Evolutionary conservation across 2,329 filamentous ascomycete genomes (phyloP).

Genomic region (Fusarium transvaalense): DNA sequence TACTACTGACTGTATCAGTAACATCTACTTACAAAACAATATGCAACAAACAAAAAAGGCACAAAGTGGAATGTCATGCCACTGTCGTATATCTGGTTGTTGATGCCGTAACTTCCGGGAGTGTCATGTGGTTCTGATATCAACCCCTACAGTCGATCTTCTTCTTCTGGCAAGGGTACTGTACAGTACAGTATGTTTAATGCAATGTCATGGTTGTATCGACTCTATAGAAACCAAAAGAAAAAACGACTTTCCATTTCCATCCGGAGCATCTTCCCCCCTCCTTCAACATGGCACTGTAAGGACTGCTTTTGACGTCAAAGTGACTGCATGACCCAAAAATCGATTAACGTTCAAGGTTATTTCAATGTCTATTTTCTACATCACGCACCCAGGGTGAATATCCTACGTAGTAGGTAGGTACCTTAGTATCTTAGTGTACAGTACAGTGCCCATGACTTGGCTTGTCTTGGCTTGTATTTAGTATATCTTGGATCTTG

Average conservation of each 20-base stretch:
- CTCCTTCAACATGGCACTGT: background rate
- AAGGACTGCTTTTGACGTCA: constrained; percentile 38
- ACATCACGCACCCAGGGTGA: background rate
- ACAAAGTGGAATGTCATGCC: constrained; percentile 23
- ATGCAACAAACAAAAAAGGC: background rate
- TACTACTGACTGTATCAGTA: constrained; percentile 1
- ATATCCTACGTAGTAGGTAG: background rate
- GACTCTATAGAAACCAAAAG: constrained; percentile 3
- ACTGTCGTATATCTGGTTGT: constrained; percentile 8
- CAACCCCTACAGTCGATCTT: constrained; percentile 35
- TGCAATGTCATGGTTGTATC: background rate
- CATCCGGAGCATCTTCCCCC: constrained; percentile 8
- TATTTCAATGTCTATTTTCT: constrained; percentile 16
- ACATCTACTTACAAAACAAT: background rate
- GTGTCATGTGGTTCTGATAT: constrained; percentile 29
- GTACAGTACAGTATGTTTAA: background rate
- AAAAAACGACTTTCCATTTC: constrained; percentile 10
- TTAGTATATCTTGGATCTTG: background rate
- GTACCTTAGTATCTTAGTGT: too few species aligned
- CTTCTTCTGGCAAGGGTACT: background rate
- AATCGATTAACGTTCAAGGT: constrained; percentile 4
- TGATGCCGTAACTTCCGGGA: constrained; percentile 28
- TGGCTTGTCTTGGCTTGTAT: constrained; percentile 1
- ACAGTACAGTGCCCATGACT: too few species aligned
- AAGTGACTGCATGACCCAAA: constrained; percentile 34